A percentile compares a stretch with the other conserved stretches of the same genome.
These are phyloP conservation scores for Mediolabrus comicus DNA, from an alignment of 108 stramenopile genomes.

Conservation along the genomic window DNA sequence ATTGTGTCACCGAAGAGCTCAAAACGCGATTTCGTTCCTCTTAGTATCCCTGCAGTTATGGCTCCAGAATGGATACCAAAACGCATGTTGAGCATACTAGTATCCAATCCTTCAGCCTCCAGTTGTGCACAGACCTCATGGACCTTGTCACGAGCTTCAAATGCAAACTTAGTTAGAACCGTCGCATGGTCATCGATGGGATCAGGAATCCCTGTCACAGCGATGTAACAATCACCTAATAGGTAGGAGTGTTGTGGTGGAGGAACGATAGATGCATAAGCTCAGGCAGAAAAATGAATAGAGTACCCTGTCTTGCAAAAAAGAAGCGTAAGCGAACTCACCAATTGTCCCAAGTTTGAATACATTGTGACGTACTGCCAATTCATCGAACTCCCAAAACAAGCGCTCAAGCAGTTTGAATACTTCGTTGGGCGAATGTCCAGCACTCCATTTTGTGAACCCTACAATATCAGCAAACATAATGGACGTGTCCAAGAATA, in stretches of 20 bases:
- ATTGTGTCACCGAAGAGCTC: conserved; percentile 64
- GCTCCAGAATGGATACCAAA: conserved; percentile 61
- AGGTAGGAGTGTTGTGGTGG: too few species aligned
- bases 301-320: background rate
- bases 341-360: conserved; percentile 53
- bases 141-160: conserved; percentile 41
- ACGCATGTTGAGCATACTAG: conserved; percentile 50
- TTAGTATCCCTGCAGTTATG: conserved; percentile 61
- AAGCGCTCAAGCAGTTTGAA: conserved; percentile 54
- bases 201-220: conserved; percentile 58
- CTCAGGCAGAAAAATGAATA: background rate
- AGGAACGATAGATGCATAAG: too few species aligned
- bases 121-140: conserved; percentile 39
- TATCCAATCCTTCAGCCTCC: conserved; percentile 57
- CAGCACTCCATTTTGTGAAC: conserved; percentile 65
- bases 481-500: conserved; percentile 66
- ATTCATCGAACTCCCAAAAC: conserved; percentile 60
- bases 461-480: conserved; percentile 75
- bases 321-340: background rate
- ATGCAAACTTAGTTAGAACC: conserved; percentile 44
- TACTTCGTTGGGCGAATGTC: conserved; percentile 50
- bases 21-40: conserved; percentile 58
- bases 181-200: conserved; percentile 55
- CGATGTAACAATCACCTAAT: conserved; percentile 58
- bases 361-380: conserved; percentile 36